Evolutionary conservation across 805 yeast species (phyloP).

Genomic region (Peterozyma toletana): DNA sequence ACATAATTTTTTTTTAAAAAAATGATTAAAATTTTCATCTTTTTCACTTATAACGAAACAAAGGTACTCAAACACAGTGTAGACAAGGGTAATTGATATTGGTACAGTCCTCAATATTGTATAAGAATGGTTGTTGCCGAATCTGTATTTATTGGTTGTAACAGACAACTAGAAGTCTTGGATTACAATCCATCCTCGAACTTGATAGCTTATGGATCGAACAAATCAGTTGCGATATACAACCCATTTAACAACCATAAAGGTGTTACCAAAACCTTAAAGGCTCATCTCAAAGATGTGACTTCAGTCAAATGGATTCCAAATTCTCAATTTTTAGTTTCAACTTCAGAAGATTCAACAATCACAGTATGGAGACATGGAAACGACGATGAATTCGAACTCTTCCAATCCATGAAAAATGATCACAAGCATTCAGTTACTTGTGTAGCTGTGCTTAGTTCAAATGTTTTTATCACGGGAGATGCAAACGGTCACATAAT

Average conservation of each 20-base stretch:
- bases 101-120: not conserved
- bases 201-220: constrained; percentile 68
- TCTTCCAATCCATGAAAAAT: constrained; percentile 21
- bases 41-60: too few species aligned
- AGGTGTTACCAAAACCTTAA: constrained; percentile 51
- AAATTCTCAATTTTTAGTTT: constrained; percentile 35
- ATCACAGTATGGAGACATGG: constrained; percentile 51
- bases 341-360: constrained; percentile 62
- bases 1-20: too few species aligned
- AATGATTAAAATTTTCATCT: too few species aligned
- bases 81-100: too few species aligned
- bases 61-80: too few species aligned
- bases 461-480: constrained; percentile 46
- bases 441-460: constrained; percentile 35
- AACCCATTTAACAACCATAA: constrained; percentile 36
- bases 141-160: constrained; percentile 68
- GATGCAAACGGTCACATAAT: constrained; percentile 53
- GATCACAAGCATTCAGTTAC: constrained; percentile 48
- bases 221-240: constrained; percentile 60
- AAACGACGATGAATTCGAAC: constrained; percentile 10
- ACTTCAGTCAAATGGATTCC: constrained; percentile 60
- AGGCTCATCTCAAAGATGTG: constrained; percentile 54
- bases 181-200: constrained; percentile 34
- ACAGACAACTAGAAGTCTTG: constrained; percentile 53
- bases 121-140: constrained; percentile 25